Percentiles rank a stretch among this genome's conserved stretches.
Evolutionary conservation across 768 basidiomycete genomes (phyloP).

Genomic region (Nidularia sp.): DNA sequence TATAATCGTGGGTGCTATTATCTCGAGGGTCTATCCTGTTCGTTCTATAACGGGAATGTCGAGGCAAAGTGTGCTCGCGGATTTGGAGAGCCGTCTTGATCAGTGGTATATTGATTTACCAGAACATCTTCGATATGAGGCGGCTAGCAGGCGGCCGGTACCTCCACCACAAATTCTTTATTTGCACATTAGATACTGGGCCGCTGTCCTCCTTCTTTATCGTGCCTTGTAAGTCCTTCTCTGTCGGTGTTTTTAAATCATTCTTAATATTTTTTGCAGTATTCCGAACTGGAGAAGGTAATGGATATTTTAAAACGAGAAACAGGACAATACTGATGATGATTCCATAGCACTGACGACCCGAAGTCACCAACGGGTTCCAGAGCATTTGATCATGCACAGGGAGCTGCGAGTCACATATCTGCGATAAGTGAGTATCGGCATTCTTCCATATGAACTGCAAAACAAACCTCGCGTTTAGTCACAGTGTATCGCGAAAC

Average conservation of each 20-base stretch:
- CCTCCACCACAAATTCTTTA: constrained; percentile 66
- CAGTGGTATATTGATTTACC: constrained; percentile 74
- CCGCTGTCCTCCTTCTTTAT: constrained; percentile 67
- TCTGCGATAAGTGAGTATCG: constrained; percentile 50
- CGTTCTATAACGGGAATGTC: constrained; percentile 40
- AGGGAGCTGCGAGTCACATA: constrained; percentile 69
- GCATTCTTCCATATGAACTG: background rate
- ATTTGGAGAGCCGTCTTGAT: constrained; percentile 64
- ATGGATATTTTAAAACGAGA: constrained; percentile 4
- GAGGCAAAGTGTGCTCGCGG: constrained; percentile 44
- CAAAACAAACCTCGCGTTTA: constrained; percentile 15
- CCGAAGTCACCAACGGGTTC: constrained; percentile 46
- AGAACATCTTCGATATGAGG: constrained; percentile 56
- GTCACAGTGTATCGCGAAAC: constrained; percentile 58
- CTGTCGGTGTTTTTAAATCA: constrained; percentile 1
- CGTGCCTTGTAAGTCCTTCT: constrained; percentile 66
- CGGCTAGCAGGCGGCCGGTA: constrained; percentile 43
- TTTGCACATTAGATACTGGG: constrained; percentile 75
- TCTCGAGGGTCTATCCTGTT: constrained; percentile 69
- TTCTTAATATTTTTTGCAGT: constrained; percentile 27
- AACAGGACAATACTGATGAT: background rate
- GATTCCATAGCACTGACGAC: constrained; percentile 33
- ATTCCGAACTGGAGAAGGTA: constrained; percentile 75
- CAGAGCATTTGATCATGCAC: constrained; percentile 73
- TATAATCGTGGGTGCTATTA: constrained; percentile 62